Conservation (phyloP, 352 stramenopile species). For the Pythium plurisporium region DNA sequence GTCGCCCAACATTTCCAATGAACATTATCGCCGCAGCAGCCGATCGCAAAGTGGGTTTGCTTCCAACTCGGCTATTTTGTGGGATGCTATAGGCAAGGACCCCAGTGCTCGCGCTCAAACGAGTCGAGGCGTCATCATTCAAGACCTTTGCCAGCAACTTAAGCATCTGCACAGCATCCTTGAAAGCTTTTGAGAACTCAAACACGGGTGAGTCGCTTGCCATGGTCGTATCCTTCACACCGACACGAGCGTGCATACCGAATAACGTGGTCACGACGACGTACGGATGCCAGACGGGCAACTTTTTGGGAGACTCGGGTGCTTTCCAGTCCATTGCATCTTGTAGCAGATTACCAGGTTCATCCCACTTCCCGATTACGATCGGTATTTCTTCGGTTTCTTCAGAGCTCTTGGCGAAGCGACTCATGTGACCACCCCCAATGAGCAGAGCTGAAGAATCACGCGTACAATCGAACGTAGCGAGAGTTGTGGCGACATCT, state of each 20-base stretch:
- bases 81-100: constrained; percentile 47
- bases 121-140: constrained; percentile 54
- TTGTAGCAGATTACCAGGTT: constrained; percentile 62
- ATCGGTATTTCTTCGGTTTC: constrained; percentile 58
- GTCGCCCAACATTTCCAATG: constrained; percentile 14
- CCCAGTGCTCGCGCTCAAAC: constrained; percentile 51
- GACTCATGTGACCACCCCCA: constrained; percentile 41
- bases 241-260: constrained; percentile 78
- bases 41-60: not conserved
- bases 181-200: constrained; percentile 68
- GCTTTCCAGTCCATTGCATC: constrained; percentile 80
- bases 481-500: constrained; percentile 44
- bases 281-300: constrained; percentile 82
- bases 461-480: constrained; percentile 77
- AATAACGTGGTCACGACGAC: constrained; percentile 82
- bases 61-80: constrained; percentile 15
- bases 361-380: constrained; percentile 79
- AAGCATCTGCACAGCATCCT: constrained; percentile 80
- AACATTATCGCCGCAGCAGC: constrained; percentile 13
- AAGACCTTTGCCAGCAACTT: constrained; percentile 74
- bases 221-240: constrained; percentile 68
- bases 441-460: constrained; percentile 80
- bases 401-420: constrained; percentile 2
- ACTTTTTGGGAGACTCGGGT: constrained; percentile 56
- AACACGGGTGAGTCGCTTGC: constrained; percentile 55